Evolutionary conservation across 2,329 filamentous ascomycete species (phyloP).

Genomic region (Pseudocercospora pini-densiflorae): DNA sequence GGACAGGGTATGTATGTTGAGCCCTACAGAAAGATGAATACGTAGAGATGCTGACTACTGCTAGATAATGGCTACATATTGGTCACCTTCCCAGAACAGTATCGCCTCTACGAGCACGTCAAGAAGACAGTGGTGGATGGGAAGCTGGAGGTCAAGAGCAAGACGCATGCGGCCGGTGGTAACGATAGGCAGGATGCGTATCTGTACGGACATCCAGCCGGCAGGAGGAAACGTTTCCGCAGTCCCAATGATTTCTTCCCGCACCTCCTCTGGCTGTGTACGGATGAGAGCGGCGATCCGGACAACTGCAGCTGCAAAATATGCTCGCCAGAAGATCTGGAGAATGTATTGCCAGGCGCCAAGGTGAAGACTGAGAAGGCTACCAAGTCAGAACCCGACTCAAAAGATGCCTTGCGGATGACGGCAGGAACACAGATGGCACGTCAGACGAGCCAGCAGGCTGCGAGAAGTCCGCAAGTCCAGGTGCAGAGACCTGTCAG

Average conservation of each 20-base stretch:
- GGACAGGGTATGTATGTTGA: slow-evolving; percentile 24
- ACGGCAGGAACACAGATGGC: slow-evolving; percentile 1
- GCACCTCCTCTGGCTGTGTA: slow-evolving; percentile 61
- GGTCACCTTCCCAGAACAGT: slow-evolving; percentile 59
- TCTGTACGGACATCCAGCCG: slow-evolving; percentile 63
- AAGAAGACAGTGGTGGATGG: slow-evolving; percentile 54
- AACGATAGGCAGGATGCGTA: slow-evolving; percentile 64
- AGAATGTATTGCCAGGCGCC: slow-evolving; percentile 44
- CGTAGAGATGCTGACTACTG: slow-evolving; percentile 2
- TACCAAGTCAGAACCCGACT: slow-evolving; percentile 25
- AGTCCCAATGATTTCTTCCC: slow-evolving; percentile 65
- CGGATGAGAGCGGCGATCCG: slow-evolving; percentile 57
- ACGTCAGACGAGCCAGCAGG: slow-evolving; percentile 23
- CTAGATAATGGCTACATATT: slow-evolving; percentile 55
- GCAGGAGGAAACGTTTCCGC: slow-evolving; percentile 61
- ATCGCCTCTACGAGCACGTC: slow-evolving; percentile 62
- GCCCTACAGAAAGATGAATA: not conserved
- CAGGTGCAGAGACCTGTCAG: slow-evolving; percentile 18
- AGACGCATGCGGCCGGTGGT: slow-evolving; percentile 55
- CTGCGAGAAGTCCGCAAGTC: slow-evolving; percentile 23
- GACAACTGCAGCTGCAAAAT: slow-evolving; percentile 63
- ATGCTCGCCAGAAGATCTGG: slow-evolving; percentile 58
- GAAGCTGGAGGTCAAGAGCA: slow-evolving; percentile 50
- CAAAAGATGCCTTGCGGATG: not conserved
- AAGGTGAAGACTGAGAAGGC: slow-evolving; percentile 26